Evolutionary conservation across 2,329 filamentous ascomycete species (phyloP), one percentile per base, ranked within the genome.

Genomic region (Colletotrichum sp.): DNA sequence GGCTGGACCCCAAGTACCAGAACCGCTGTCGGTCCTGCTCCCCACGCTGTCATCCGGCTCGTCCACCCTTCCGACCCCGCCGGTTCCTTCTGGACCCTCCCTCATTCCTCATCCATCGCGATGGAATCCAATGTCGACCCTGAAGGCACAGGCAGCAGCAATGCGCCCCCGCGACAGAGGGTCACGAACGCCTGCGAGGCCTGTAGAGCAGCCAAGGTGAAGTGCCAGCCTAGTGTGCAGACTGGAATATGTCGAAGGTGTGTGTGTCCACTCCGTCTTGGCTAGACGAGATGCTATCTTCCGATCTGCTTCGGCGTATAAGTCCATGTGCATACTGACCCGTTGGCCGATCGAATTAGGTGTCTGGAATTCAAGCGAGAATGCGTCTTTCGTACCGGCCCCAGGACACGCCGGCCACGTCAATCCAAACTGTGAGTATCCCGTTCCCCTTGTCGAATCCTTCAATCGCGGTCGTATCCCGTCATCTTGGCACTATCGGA

Each of bases 281-380:
- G 18, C 59, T 63, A 60, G 32, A n/a, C 59, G 13, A 48, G n/a
- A 70, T 63, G 26, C 61, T 60, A 21, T 71, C 52, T 67, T 12
- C 74, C 74, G 71, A 57, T 36, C 21, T 39, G n/a, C 15, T 36
- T 61, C 66, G 71, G 74, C 74, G 48, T 74, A 28, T 76, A 74
- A 70, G 61, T 70, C 26, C n/a, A 36, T 43, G 7, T 52, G 34
- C n/a, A 34, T 67, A 52, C 59, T 74, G 28, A 67, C 71, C 21
- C 59, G n/a, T 34, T 12, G 24, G 30, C 71, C 34, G n/a, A n/a
- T 15, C 30, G 18, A 70, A 7, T 26, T 74, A 91, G 89, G 78
- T 91, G 90, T 78, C 84, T 87, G 65, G 86, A 87, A 61, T 89
- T 86, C 34, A 90, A 90, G 79, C 83, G 86, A 67, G 89, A 91